These are phyloP conservation scores for Pholiota conissans DNA, from an alignment of 768 basidiomycete genomes.

Conservation along the genomic window DNA sequence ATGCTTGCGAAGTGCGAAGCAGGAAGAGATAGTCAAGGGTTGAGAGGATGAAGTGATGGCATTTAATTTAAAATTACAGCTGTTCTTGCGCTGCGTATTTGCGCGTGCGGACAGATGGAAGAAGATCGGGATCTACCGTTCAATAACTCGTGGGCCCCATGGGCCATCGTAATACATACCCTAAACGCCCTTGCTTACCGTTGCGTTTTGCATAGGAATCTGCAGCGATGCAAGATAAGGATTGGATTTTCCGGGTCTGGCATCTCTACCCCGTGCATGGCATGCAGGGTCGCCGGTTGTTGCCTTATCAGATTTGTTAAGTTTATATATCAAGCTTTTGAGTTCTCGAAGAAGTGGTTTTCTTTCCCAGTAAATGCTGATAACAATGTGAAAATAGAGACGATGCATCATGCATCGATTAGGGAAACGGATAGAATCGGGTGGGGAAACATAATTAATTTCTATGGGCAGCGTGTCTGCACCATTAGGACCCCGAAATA, in stretches of 20 bases:
- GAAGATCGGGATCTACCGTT: conserved; percentile 28
- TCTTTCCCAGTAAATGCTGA: conserved; percentile 15
- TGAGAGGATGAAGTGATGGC: conserved; percentile 21
- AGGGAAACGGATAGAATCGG: conserved; percentile 4
- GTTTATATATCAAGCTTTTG: conserved; percentile 10
- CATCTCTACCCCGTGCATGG: too few species aligned
- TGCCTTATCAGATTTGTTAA: conserved; percentile 16
- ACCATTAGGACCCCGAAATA: too few species aligned
- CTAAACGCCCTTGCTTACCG: background rate
- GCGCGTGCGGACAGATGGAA: conserved; percentile 9
- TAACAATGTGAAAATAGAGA: conserved; percentile 12
- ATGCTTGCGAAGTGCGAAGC: conserved; percentile 20
- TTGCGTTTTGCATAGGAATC: too few species aligned
- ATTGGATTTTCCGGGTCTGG: conserved; percentile 14
- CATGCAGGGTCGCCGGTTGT: conserved; percentile 20
- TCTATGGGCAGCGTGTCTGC: conserved; percentile 4
- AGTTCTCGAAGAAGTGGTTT: conserved; percentile 1
- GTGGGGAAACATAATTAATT: conserved; percentile 4
- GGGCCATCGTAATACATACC: background rate
- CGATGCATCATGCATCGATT: background rate
- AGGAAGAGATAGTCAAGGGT: conserved; percentile 20
- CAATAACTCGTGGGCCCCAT: background rate
- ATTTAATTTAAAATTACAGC: conserved; percentile 19
- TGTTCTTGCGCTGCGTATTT: conserved; percentile 8
- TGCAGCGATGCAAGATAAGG: background rate